A percentile compares a stretch with the other conserved stretches of the same genome.
These are phyloP conservation scores for baker's yeast (Saccharomyces cerevisiae) DNA, from an alignment of 805 yeast species.

Conservation along the genomic window DNA sequence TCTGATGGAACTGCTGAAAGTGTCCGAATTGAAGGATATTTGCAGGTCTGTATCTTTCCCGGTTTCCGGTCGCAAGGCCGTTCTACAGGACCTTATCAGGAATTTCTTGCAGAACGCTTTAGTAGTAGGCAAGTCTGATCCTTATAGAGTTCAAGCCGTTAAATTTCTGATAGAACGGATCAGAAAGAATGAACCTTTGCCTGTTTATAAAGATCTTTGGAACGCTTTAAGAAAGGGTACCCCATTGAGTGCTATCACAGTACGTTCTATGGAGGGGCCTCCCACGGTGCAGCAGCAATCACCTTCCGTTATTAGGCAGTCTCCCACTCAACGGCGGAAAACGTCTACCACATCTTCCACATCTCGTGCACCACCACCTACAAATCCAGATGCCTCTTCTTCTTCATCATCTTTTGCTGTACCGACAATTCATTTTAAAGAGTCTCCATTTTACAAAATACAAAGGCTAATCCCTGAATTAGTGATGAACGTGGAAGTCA, in stretches of 20 bases:
- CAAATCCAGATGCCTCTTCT: background rate
- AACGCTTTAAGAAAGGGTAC: constrained; percentile 10
- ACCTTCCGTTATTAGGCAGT: background rate
- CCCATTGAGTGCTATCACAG: background rate
- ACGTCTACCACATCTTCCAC: background rate
- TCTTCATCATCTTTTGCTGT: background rate
- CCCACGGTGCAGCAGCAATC: background rate
- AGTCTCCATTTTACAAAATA: constrained; percentile 48
- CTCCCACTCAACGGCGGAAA: background rate
- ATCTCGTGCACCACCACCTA: background rate
- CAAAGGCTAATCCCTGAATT: constrained; percentile 43
- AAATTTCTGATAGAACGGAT: constrained; percentile 37
- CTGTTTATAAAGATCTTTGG: constrained; percentile 32
- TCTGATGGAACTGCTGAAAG: constrained; percentile 35
- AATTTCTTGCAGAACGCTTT: constrained; percentile 38
- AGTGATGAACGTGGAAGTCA: constrained; percentile 26
- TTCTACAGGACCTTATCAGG: constrained; percentile 46
- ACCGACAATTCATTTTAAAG: constrained; percentile 32
- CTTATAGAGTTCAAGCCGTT: constrained; percentile 39
- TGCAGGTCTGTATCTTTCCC: constrained; percentile 44
- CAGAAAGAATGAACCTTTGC: constrained; percentile 31
- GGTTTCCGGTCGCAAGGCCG: constrained; percentile 52
- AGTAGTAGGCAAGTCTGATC: constrained; percentile 33
- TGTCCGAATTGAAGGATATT: constrained; percentile 45
- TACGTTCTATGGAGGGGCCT: background rate